Base-by-base conservation (phyloP, 2,329 filamentous ascomycete genomes). In the Coniochaeta pulveracea region DNA sequence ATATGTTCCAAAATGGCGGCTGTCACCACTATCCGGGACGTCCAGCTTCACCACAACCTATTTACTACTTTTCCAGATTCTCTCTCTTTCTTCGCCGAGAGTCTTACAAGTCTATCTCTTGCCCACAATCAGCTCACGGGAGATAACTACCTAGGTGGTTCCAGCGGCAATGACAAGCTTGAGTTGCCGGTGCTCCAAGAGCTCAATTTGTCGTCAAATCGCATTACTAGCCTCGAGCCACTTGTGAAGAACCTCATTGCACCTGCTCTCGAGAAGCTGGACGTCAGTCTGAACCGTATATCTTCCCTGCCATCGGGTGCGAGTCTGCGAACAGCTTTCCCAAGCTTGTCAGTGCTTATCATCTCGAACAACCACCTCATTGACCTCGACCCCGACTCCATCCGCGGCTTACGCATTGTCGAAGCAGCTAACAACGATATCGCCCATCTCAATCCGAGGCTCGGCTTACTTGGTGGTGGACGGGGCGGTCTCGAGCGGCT, bases 381-480 rank as follows among this genome's bases (percentile, higher is more conserved):
- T 5, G 77, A 80, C 10, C 66, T 93, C 11, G 72, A 80, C 2
- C 78, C 84, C 0, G 79, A 85, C 8, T 65, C 76, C 8, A 74
- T 95, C 23, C 66, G 69, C 33, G 88, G 89, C 0, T 53, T 95
- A 36, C 74, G 75, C 42, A 70, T 81, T 5, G 72, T 93, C 3
- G 85, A 93, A 51, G 74, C 85, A 7, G 76, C 75, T 42, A 88
- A 85, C 54, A 96, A 96, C 49, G 80, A 89, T 33, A 85, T 96
- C 40, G 72, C 72, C n/a, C 72, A 75, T 29, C 61, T 96, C 10
- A 84, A 91, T 39, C 81, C 88, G 0, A 75, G 79, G 6, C 67
- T 96, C 9, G 89, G 89, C 1, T 61, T 93, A 10, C 63, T 93
- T 0, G 77, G 79, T 16, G 79, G 77, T 2, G 28, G 17, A 4